A percentile compares a stretch with the other conserved stretches of the same genome.
phyloP scores from a whole-genome alignment of 2,329 filamentous ascomycete species.

The Pezizomycotina sp. region DNA sequence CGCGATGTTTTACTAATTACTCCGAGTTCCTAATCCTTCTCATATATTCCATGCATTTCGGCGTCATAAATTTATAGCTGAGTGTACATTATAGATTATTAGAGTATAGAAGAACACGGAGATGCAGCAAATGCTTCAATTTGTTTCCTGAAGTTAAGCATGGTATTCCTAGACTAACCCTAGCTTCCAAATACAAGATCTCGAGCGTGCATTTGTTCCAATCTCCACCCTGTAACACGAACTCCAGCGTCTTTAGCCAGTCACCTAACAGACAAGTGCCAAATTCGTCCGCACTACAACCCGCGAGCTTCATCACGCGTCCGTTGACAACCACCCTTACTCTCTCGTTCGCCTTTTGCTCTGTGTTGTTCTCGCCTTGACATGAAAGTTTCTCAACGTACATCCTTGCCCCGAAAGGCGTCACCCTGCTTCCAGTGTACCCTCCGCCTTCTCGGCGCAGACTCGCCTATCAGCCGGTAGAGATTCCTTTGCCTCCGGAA shows the following conservation, averaged over 20 bases:
- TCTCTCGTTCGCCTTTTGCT: constrained; percentile 42
- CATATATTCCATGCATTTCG: too few species aligned
- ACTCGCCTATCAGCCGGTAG: constrained; percentile 37
- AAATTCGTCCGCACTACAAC: constrained; percentile 51
- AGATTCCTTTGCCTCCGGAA: constrained; percentile 49
- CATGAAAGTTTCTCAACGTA: constrained; percentile 83
- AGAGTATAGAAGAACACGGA: too few species aligned
- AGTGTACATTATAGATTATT: too few species aligned
- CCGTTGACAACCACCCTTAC: constrained; percentile 75
- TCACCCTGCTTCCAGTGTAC: constrained; percentile 60
- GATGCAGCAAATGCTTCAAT: too few species aligned
- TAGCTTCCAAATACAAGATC: too few species aligned
- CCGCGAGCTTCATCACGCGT: constrained; percentile 53
- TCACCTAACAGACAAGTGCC: constrained; percentile 53
- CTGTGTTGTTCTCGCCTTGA: too few species aligned
- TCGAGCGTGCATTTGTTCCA: too few species aligned
- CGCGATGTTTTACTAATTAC: too few species aligned
- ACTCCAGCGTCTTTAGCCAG: constrained; percentile 60
- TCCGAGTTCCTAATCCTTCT: too few species aligned
- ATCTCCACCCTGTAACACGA: constrained; percentile 57
- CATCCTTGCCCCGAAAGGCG: constrained; percentile 64
- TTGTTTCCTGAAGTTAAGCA: too few species aligned
- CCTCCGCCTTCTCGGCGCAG: constrained; percentile 41
- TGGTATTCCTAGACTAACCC: too few species aligned
- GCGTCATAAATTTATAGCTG: too few species aligned